Base-by-base conservation (phyloP, 2,329 filamentous ascomycete species). In the Paramyrothecium roridum region DNA sequence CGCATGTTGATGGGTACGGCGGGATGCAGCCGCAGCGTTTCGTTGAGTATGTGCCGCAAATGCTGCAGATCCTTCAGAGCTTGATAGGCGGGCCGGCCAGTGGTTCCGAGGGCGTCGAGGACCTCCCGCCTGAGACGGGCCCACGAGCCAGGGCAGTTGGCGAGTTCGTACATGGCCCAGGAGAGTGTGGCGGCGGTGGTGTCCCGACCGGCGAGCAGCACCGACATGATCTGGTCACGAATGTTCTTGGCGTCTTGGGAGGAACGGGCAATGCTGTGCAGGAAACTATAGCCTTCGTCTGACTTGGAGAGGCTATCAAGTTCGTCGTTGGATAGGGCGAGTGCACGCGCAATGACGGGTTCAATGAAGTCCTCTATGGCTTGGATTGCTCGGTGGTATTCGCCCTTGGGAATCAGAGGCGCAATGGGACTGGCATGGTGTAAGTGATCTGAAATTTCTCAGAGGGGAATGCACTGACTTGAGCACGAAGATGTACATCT, bases 1-100 rank as follows among this genome's bases (percentile, higher is more conserved):
- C 91, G 87, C 52, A 91, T 81, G 72, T 95, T 95, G 76, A 89
- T 89, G 2, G 91, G 90, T 1, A 95, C 88, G 13, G 84, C 80
- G 1, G 90, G 90, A 70, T 93, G 91, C 11, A 93, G 73, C 16
- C 90, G 86, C 57, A 93, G 80, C 0, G 85, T 89, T 74, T 96
- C 91, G 73, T 90, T 88, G 63, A 96, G 80, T 50, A 89, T 75
- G 63, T 87, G 79, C 70, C 85, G 77, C 56, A 95, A 82, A 69
- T 93, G 96, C 64, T 89, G 88, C 91, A 96, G 96, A 60, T 81
- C 81, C 77, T 96, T 96, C 56, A 96, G 80, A 67, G 96, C 84
- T 12, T 84, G 80, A 70, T 96, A 96, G 0, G 88, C 91, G 0
- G 87, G 87, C 3, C 78, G 73, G 7, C 79, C 72, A 16, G 83